Conservation (phyloP, 2,329 filamentous ascomycete genomes). For the Lachnellula willkommii region DNA sequence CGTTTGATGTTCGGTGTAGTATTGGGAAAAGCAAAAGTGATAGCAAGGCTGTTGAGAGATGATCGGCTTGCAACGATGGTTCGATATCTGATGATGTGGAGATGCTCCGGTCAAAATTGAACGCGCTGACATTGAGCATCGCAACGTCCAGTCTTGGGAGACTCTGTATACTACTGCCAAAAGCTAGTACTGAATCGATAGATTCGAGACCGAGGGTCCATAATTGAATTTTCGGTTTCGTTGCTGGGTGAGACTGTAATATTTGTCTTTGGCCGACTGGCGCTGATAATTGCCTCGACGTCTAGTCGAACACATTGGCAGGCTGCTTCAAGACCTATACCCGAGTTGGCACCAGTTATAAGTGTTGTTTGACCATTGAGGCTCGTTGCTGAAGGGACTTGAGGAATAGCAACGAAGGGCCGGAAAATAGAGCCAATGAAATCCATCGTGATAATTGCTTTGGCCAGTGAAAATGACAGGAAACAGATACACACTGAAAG, state of each 20-base stretch:
- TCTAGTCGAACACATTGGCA: neutral
- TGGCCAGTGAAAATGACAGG: too few relatives aligned
- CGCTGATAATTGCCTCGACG: neutral
- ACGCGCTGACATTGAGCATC: conserved; percentile 14
- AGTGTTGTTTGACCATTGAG: too few relatives aligned
- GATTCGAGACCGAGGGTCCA: conserved; percentile 8
- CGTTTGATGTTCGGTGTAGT: neutral
- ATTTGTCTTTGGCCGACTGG: too few relatives aligned
- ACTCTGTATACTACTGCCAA: conserved; percentile 1
- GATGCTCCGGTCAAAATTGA: conserved; percentile 5
- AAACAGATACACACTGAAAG: too few relatives aligned
- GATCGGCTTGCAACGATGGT: conserved; percentile 3
- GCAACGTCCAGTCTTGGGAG: conserved; percentile 11
- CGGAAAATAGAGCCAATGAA: too few relatives aligned
- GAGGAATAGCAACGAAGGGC: too few relatives aligned
- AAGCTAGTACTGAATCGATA: conserved; percentile 10
- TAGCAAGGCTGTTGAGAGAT: conserved; percentile 5
- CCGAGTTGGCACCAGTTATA: neutral
- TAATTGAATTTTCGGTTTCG: neutral
- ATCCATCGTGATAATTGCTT: too few relatives aligned
- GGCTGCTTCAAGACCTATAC: neutral
- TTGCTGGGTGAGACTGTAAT: too few relatives aligned
- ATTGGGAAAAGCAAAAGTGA: neutral
- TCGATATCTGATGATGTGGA: conserved; percentile 1
- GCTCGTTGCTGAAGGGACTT: too few relatives aligned